phyloP scores from a whole-genome alignment of 202 grass and related monocot species.

The Carex arenaria region DNA sequence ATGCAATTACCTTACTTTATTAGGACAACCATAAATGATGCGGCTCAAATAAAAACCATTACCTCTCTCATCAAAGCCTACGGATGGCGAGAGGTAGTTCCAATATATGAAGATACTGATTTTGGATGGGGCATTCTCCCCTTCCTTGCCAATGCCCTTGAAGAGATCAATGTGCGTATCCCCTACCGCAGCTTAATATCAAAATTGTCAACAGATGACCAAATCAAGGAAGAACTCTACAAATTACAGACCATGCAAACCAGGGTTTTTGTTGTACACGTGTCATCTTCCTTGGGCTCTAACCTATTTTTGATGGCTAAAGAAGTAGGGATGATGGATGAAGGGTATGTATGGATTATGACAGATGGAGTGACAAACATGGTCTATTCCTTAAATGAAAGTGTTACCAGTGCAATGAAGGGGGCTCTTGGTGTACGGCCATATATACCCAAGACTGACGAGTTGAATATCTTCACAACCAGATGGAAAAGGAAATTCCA shows the following conservation, averaged over 20 bases:
- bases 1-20: too few species aligned
- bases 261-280: conserved; percentile 46
- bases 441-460: too few species aligned
- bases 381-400: conserved; percentile 9
- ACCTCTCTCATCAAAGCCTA: too few species aligned
- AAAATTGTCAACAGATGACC: conserved; percentile 13
- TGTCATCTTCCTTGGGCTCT: conserved; percentile 18
- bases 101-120: conserved; percentile 38
- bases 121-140: conserved; percentile 39
- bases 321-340: conserved; percentile 1
- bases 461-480: too few species aligned
- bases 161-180: not conserved
- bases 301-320: conserved; percentile 31
- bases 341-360: conserved; percentile 34
- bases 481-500: too few species aligned
- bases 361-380: conserved; percentile 26
- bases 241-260: conserved; percentile 49
- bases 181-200: conserved; percentile 35
- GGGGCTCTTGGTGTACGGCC: too few species aligned
- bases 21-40: too few species aligned
- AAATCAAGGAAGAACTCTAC: conserved; percentile 39
- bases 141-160: conserved; percentile 26
- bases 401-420: conserved; percentile 25
- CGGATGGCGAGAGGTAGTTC: too few species aligned
- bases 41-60: too few species aligned